These are phyloP conservation scores for Mollisiaceae sp. DNA, from an alignment of 2,329 filamentous ascomycete genomes.

Conservation along the genomic window DNA sequence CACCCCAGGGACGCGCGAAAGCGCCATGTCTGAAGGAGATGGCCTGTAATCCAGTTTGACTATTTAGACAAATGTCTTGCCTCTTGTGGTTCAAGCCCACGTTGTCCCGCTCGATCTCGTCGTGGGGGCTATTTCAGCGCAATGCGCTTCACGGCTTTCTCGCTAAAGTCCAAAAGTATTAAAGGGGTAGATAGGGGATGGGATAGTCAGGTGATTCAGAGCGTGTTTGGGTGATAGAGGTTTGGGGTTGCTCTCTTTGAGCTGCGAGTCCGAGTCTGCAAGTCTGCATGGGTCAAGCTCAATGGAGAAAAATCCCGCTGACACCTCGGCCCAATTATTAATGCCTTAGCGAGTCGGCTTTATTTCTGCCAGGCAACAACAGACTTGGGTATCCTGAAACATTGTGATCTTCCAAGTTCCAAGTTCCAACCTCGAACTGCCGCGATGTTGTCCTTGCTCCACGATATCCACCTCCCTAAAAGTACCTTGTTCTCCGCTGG, in stretches of 20 bases:
- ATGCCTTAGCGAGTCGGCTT: not conserved
- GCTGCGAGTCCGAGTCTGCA: too few species aligned
- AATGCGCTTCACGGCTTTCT: not conserved
- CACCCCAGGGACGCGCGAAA: conserved; percentile 72
- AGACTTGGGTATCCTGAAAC: not conserved
- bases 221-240: not conserved
- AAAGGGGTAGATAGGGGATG: conserved; percentile 2
- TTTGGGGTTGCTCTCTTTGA: not conserved
- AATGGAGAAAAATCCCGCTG: not conserved
- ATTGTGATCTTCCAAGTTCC: conserved; percentile 5
- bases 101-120: not conserved
- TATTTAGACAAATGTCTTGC: conserved; percentile 5
- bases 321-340: not conserved
- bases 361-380: not conserved
- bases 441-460: conserved; percentile 6
- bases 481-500: conserved; percentile 18
- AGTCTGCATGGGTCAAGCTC: not conserved
- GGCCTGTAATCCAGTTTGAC: conserved; percentile 36
- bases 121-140: conserved; percentile 4
- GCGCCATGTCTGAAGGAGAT: conserved; percentile 52
- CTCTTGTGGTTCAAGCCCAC: not conserved
- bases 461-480: conserved; percentile 20
- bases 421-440: conserved; percentile 13
- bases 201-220: conserved; percentile 12
- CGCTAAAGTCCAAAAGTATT: not conserved